These are phyloP conservation scores for Boletus semigastroideus DNA, from an alignment of 1,284 basidiomycete genomes.

Conservation along the genomic window DNA sequence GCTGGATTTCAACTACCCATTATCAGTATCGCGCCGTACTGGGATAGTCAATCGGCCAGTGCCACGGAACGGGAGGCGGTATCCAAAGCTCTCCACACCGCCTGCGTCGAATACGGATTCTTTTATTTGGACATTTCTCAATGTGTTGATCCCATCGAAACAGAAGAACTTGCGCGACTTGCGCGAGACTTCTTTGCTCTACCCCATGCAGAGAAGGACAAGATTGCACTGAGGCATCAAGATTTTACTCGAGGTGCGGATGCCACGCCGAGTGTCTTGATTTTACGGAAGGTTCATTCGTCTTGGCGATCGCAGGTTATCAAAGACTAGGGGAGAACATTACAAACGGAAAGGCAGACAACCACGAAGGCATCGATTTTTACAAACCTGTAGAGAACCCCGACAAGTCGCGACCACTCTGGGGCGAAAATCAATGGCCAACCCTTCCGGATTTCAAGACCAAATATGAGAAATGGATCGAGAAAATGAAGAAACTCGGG, in stretches of 20 bases:
- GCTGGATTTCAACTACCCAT: conserved; percentile 41
- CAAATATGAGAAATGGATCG: conserved; percentile 70
- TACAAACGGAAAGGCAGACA: conserved; percentile 81
- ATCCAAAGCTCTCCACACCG: conserved; percentile 64
- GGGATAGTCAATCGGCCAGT: conserved; percentile 29
- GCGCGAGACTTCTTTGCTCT: conserved; percentile 72
- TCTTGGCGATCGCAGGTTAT: conserved; percentile 52
- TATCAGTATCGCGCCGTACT: conserved; percentile 53
- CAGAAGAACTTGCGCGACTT: conserved; percentile 62
- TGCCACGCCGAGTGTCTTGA: neutral
- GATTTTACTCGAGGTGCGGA: conserved; percentile 72
- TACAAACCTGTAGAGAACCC: conserved; percentile 71
- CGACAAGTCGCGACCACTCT: conserved; percentile 65
- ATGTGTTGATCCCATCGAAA: conserved; percentile 55
- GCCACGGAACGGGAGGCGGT: conserved; percentile 35
- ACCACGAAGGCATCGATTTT: conserved; percentile 82
- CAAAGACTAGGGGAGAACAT: conserved; percentile 76
- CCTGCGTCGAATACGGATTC: conserved; percentile 80
- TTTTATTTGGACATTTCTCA: conserved; percentile 78
- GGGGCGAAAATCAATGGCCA: conserved; percentile 88
- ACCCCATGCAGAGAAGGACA: conserved; percentile 73
- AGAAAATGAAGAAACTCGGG: conserved; percentile 80
- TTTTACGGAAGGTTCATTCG: neutral
- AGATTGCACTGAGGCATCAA: conserved; percentile 60
- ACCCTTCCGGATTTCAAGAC: conserved; percentile 53